Percentiles rank a stretch among this genome's conserved stretches.
Evolutionary conservation across 805 yeast species (phyloP).

Genomic region (Candida palmyrensis): DNA sequence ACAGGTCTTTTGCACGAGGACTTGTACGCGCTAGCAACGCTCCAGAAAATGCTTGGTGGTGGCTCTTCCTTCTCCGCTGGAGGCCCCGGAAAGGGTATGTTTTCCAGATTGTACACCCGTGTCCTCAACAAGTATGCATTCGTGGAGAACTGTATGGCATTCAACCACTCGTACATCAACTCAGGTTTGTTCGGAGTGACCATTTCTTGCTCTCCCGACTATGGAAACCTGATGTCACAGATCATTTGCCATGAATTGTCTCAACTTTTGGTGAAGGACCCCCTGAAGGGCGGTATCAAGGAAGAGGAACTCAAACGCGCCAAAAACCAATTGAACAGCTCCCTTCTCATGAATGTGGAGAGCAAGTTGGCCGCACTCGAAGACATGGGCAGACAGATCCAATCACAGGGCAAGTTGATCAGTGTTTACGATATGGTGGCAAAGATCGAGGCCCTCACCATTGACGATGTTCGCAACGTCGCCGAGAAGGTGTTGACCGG

Average conservation of each 20-base stretch:
- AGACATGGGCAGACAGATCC: slow-evolving; percentile 93
- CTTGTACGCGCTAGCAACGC: slow-evolving; percentile 82
- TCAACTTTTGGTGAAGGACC: slow-evolving; percentile 26
- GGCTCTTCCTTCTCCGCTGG: slow-evolving; percentile 98
- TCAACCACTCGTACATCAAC: slow-evolving; percentile 86
- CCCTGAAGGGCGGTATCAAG: slow-evolving; percentile 51
- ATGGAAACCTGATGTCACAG: slow-evolving; percentile 79
- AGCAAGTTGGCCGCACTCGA: slow-evolving; percentile 91
- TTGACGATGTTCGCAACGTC: slow-evolving; percentile 63
- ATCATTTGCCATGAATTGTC: slow-evolving; percentile 51
- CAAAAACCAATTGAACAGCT: slow-evolving; percentile 84
- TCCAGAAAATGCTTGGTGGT: slow-evolving; percentile 90
- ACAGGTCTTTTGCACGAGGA: slow-evolving; percentile 79
- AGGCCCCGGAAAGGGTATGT: slow-evolving; percentile 99
- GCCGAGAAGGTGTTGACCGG: slow-evolving; percentile 76
- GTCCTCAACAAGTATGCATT: slow-evolving; percentile 89
- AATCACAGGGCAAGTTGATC: slow-evolving; percentile 70
- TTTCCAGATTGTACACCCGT: slow-evolving; percentile 85
- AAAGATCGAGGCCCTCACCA: slow-evolving; percentile 64
- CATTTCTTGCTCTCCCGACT: slow-evolving; percentile 78
- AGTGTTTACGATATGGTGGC: slow-evolving; percentile 77
- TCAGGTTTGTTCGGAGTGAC: slow-evolving; percentile 90
- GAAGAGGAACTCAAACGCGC: slow-evolving; percentile 80
- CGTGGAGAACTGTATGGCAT: slow-evolving; percentile 81
- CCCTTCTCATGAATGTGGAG: slow-evolving; percentile 88